Evolutionary conservation across 306 rosid genomes (phyloP), one percentile per base, ranked within the genome.

Genomic region (Pterocarpus macrocarpus): DNA sequence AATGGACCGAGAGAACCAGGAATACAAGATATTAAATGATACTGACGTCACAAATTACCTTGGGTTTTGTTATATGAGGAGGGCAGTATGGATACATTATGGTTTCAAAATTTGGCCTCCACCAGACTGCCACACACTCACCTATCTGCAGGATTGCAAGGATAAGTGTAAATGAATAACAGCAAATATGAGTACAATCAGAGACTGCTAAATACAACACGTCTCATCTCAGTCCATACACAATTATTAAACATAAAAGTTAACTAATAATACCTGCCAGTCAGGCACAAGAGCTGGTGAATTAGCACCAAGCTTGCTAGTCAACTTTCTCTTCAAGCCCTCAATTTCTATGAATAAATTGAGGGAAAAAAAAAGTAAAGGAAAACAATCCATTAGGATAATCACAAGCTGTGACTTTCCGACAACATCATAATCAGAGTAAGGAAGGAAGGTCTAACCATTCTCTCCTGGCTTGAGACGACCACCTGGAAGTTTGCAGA

Each of bases 81-180:
- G 99, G 99, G 75, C 99, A 96, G 80, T 96, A 96, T 28, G 99
- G 99, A 74, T 93, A 96, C 99, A 96, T 93, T 33, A 96, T 94
- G 82, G 99, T 96, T 78, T 96, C 99, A 85, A 96, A 96, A 86
- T 96, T 96, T 79, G 99, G 99, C 83, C 99, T 93, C 99, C 99
- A 96, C 99, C 99, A 96, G 87, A 81, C 92, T 17, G 99, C 98
- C 75, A 96, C 99, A 56, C 99, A 93, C 76, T 96, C 99, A 66
- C 99, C 98, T 49, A 93, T 93, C 99, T 96, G 97, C 85, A 83
- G 41, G 41, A 71, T 38, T 16, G 57, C 58, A 55, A 36, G 57
- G 13, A 65, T 52, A 30, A 74, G 67, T 13, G 62, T 64, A 78
- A 13, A 74, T 45, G 30, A 79, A 69, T 52, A 64, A 68, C 35